A percentile compares a stretch with the other conserved stretches of the same genome.
Conservation (phyloP, 768 basidiomycete genomes). For the Epithele typhae region DNA sequence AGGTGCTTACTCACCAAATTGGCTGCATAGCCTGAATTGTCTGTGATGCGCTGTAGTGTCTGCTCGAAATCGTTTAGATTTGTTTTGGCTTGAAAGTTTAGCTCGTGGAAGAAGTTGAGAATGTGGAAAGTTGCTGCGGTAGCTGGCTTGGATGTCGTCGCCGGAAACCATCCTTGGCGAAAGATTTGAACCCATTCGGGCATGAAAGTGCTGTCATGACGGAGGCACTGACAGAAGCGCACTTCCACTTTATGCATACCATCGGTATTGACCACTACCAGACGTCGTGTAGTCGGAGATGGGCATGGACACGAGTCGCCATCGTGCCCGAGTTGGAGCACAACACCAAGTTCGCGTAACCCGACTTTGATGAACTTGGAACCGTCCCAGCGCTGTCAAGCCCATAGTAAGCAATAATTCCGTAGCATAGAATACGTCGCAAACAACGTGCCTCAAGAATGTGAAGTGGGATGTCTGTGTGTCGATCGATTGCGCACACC, state of each 20-base stretch:
- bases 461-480: not conserved
- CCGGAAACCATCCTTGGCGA: constrained; percentile 26
- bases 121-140: constrained; percentile 28
- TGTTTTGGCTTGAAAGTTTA: constrained; percentile 30
- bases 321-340: not conserved
- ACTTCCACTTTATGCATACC: not conserved
- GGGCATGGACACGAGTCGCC: not conserved
- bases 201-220: not conserved
- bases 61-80: constrained; percentile 31
- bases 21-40: constrained; percentile 24
- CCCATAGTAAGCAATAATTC: too few relatives aligned
- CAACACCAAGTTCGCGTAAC: not conserved
- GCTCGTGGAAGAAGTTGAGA: constrained; percentile 29
- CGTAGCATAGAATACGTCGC: too few relatives aligned
- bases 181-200: constrained; percentile 25
- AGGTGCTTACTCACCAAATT: constrained; percentile 7
- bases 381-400: not conserved
- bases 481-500: not conserved
- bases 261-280: not conserved
- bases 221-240: not conserved
- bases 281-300: not conserved
- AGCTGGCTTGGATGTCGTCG: constrained; percentile 22
- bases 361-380: not conserved
- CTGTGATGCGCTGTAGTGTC: constrained; percentile 18
- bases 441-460: not conserved